Evolutionary conservation across 2,329 filamentous ascomycete genomes (phyloP).

Genomic region (Nigrograna mackinnonii): DNA sequence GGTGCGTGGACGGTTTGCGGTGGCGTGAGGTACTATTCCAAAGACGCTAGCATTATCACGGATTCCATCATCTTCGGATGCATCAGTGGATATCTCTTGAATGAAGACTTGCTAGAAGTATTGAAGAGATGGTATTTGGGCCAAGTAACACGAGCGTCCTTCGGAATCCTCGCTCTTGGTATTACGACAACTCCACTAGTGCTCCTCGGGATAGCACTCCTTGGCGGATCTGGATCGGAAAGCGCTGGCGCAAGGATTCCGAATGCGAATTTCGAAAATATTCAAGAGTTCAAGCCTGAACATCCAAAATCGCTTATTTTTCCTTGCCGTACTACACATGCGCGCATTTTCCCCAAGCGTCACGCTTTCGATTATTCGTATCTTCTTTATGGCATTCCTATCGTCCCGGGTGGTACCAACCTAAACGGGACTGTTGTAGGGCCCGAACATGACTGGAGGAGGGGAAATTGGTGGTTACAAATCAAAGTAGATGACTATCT

Average conservation of each 20-base stretch:
- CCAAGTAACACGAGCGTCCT: too few relatives aligned
- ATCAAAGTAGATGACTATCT: conserved; percentile 66
- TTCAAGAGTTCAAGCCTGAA: conserved; percentile 12
- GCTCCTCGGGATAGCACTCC: too few relatives aligned
- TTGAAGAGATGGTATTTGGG: too few relatives aligned
- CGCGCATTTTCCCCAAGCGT: conserved; percentile 67
- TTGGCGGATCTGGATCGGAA: too few relatives aligned
- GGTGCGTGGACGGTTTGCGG: too few relatives aligned
- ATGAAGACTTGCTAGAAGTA: too few relatives aligned
- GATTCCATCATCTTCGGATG: too few relatives aligned
- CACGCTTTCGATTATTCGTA: conserved; percentile 74
- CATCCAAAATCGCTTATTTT: conserved; percentile 55
- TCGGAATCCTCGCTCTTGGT: too few relatives aligned
- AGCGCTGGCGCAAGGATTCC: background rate
- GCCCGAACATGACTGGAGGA: conserved; percentile 22
- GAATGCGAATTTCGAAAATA: background rate
- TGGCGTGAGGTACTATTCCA: too few relatives aligned
- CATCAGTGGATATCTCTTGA: too few relatives aligned
- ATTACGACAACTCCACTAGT: too few relatives aligned
- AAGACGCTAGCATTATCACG: too few relatives aligned
- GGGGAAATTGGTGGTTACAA: conserved; percentile 58
- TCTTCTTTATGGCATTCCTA: conserved; percentile 68
- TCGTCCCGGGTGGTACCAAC: conserved; percentile 59
- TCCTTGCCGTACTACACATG: conserved; percentile 67
- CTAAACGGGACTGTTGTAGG: conserved; percentile 15